phyloP scores from a whole-genome alignment of 2,329 filamentous ascomycete genomes.

The Pestalotiopsis sp. region DNA sequence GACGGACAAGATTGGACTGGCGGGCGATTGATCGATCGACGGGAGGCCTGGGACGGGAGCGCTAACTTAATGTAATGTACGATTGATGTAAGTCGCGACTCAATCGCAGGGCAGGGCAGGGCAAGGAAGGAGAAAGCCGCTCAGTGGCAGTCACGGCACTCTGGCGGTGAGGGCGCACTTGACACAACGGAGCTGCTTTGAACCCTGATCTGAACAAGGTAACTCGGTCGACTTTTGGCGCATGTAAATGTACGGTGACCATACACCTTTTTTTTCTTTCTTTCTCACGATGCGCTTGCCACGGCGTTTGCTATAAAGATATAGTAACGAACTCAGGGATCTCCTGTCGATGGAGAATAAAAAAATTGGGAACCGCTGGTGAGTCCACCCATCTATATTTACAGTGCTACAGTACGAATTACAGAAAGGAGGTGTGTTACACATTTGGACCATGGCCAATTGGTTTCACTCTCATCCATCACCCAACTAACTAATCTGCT shows the following conservation, averaged over 20 bases:
- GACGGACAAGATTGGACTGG: not conserved
- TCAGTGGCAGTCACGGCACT: not conserved
- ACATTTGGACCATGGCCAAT: not conserved
- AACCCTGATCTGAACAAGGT: not conserved
- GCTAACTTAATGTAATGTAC: not conserved
- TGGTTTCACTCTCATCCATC: not conserved
- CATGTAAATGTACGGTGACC: not conserved
- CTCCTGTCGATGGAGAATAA: not conserved
- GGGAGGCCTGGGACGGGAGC: not conserved
- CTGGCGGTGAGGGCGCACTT: not conserved
- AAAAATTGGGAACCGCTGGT: not conserved
- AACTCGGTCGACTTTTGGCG: not conserved
- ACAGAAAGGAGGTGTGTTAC: not conserved
- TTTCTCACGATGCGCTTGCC: not conserved
- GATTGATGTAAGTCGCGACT: not conserved
- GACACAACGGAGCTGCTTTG: not conserved
- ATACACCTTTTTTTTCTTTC: not conserved
- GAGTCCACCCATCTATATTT: not conserved
- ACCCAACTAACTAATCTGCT: not conserved
- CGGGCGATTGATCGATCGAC: not conserved
- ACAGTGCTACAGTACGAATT: not conserved
- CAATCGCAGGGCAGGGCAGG: too few species aligned
- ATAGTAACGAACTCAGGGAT: not conserved
- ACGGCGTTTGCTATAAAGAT: not conserved
- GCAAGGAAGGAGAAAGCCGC: not conserved